Conservation (phyloP, 73 alveolate genomes). For the Durusdinium trenchii region DNA sequence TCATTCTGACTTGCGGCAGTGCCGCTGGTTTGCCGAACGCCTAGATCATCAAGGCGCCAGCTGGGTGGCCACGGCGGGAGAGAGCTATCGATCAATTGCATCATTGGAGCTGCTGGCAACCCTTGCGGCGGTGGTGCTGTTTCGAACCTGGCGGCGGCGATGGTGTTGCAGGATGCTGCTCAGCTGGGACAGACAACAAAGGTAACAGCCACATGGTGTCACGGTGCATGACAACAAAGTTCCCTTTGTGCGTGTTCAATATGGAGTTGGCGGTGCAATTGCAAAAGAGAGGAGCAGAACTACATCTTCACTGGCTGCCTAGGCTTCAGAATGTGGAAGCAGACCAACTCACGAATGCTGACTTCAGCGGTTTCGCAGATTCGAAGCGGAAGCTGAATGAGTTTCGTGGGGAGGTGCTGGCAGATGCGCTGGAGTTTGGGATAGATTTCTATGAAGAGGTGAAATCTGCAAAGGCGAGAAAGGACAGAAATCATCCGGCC, state of each 20-base stretch:
- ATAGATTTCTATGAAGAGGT: not conserved
- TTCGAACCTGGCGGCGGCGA: too few species aligned
- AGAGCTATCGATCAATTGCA: conserved; percentile 16
- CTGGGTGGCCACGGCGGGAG: not conserved
- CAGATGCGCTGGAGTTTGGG: not conserved
- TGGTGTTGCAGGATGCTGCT: too few species aligned
- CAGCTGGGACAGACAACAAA: conserved; percentile 30
- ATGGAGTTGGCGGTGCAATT: conserved; percentile 22
- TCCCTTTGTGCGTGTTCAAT: not conserved
- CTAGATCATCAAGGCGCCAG: not conserved
- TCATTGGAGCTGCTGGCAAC: conserved; percentile 47
- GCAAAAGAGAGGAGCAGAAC: not conserved
- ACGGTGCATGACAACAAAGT: conserved; percentile 36
- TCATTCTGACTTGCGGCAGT: not conserved
- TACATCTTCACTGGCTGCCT: not conserved
- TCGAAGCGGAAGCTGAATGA: not conserved
- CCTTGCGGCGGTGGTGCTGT: conserved; percentile 10
- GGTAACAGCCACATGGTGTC: not conserved
- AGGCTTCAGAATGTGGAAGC: conserved; percentile 10
- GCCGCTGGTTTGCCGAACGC: conserved; percentile 47
- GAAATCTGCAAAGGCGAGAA: not conserved
- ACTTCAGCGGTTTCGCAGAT: not conserved
- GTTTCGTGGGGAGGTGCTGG: not conserved
- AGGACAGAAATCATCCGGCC: not conserved
- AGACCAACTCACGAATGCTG: not conserved